Conservation (phyloP, 495 filamentous ascomycete genomes). For the Hyaloscypha hepaticicola region DNA sequence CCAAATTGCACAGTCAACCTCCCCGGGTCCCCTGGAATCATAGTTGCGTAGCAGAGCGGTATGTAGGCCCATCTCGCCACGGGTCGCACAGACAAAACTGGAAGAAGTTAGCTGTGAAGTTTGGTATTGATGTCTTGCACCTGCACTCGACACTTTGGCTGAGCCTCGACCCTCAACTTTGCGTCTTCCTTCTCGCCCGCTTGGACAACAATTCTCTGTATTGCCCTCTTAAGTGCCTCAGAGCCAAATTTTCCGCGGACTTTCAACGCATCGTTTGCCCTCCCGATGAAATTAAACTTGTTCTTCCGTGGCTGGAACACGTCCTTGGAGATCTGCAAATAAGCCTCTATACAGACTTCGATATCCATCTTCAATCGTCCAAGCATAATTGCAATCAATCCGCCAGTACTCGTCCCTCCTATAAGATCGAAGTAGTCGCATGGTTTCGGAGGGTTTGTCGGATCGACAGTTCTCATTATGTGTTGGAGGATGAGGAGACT, state of each 20-base stretch:
- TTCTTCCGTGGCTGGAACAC: too few relatives aligned
- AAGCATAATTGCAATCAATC: constrained; percentile 31
- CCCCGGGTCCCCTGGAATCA: constrained; percentile 26
- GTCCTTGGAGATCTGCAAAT: not conserved
- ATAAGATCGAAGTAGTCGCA: constrained; percentile 51
- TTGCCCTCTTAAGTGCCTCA: too few relatives aligned
- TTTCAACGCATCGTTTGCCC: too few relatives aligned
- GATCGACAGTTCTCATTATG: constrained; percentile 44
- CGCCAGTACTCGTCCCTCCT: constrained; percentile 40
- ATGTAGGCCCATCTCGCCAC: not conserved
- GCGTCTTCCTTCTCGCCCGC: too few relatives aligned
- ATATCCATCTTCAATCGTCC: constrained; percentile 26
- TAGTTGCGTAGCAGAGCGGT: not conserved
- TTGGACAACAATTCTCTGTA: too few relatives aligned
- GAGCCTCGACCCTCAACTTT: not conserved
- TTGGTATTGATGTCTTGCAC: not conserved
- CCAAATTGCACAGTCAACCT: constrained; percentile 39
- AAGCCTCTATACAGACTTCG: constrained; percentile 24
- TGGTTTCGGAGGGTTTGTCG: constrained; percentile 46
- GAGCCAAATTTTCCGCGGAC: too few relatives aligned
- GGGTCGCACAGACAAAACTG: constrained; percentile 11
- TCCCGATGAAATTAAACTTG: too few relatives aligned
- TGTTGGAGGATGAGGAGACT: constrained; percentile 49
- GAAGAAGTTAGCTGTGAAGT: not conserved
- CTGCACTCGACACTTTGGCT: constrained; percentile 38